phyloP scores from a whole-genome alignment of 2,329 filamentous ascomycete species.

The Curvularia lunata region DNA sequence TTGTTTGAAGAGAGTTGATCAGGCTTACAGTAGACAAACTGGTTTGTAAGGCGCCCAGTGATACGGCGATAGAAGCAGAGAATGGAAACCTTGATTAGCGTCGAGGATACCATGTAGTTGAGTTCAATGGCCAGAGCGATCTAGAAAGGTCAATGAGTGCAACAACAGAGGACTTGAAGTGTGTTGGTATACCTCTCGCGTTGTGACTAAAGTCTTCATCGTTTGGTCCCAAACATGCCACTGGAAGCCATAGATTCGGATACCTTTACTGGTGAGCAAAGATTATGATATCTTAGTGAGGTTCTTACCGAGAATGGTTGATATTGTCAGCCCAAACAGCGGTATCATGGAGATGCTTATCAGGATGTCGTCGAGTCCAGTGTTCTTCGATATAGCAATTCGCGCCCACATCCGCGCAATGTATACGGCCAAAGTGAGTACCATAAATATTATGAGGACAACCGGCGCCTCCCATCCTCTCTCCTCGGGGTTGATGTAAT shows the following conservation, averaged over 20 bases:
- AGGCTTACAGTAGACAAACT: constrained; percentile 44
- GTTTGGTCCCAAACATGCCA: constrained; percentile 46
- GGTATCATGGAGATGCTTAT: constrained; percentile 54
- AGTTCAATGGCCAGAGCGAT: constrained; percentile 41
- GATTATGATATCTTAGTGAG: too few relatives aligned
- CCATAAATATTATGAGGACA: constrained; percentile 50
- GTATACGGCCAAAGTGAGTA: constrained; percentile 51
- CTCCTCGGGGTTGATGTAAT: constrained; percentile 55
- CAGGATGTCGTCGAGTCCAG: constrained; percentile 57
- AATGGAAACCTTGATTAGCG: constrained; percentile 44
- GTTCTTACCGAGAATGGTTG: constrained; percentile 35
- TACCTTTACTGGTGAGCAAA: constrained; percentile 30
- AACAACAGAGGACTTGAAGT: background rate
- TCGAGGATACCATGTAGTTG: constrained; percentile 39
- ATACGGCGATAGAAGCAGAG: constrained; percentile 53
- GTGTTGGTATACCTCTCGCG: constrained; percentile 30
- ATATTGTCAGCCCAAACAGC: constrained; percentile 41
- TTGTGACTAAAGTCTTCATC: constrained; percentile 21
- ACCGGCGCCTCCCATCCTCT: constrained; percentile 54
- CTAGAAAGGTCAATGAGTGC: constrained; percentile 23
- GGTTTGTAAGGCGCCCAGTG: constrained; percentile 43
- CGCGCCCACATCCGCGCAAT: constrained; percentile 56
- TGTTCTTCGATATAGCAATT: constrained; percentile 52
- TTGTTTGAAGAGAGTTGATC: background rate
- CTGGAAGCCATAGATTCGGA: constrained; percentile 40